Base-by-base conservation (phyloP, 805 yeast species). In the Pichia occidentalis region DNA sequence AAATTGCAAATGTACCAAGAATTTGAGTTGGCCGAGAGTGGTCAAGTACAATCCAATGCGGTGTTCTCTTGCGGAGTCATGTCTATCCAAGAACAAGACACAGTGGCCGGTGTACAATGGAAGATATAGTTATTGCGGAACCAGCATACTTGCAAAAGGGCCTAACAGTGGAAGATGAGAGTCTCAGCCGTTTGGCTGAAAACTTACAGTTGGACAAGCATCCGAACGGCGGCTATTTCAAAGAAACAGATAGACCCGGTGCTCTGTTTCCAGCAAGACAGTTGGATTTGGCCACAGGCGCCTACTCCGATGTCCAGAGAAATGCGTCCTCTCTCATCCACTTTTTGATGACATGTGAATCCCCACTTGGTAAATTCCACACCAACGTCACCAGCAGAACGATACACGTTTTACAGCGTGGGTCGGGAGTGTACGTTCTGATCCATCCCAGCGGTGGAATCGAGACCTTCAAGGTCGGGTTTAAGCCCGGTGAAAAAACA, bases 171-270 rank as follows among this genome's bases (percentile, higher is more conserved):
- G 53, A 56, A 21, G 46, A 57, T 3, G 12, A 32, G 0, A 28
- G 37, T 4, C 51, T 67, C 14, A 44, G 49, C 18, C 45, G 52
- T n/a, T 44, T 71, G 14, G 67, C 69, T 30, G 43, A 57, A 9
- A 53, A 60, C 8, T 55, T 67, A 33, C 45, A 56, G 4, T 50
- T 73, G 16, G 49, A 58, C 7, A 63, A 63, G 16, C 80, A 75
- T 51, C 67, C 61, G 37, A 80, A 74, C 52, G 80, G 79, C 34
- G 80, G 80, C 0, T 75, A 67, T 48, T 75, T 67, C 50, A 70
- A 61, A 34, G 78, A 75, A 45, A 75, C 80, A 1, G 78, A 73
- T 46, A 63, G 77, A 40, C 65, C 76, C 7, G 13, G n/a, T 5
- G 32, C 40, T 17, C 14, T 6, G 12, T 34, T 30, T 9, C 22